A percentile compares a stretch with the other conserved stretches of the same genome.
These are phyloP conservation scores for Cokeromyces recurvatus DNA, from an alignment of 371 early-diverging fungal genomes.

Conservation along the genomic window DNA sequence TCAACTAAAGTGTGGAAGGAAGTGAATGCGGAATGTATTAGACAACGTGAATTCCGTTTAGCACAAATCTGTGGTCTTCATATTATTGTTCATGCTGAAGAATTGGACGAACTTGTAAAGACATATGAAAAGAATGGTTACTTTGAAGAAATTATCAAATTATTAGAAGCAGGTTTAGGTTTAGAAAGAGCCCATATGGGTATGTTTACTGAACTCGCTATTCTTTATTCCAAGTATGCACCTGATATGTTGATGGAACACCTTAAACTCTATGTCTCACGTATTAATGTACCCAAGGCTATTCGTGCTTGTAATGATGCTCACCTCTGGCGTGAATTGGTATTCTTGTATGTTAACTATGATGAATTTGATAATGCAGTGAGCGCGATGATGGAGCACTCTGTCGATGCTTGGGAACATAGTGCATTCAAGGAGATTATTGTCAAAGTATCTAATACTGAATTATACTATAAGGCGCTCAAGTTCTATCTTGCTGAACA, in stretches of 20 bases:
- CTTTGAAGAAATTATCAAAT: constrained; percentile 84
- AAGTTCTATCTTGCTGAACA: constrained; percentile 95
- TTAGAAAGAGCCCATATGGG: constrained; percentile 98
- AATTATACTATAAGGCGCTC: constrained; percentile 95
- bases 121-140: constrained; percentile 86
- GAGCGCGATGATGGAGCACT: constrained; percentile 89
- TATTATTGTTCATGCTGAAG: constrained; percentile 95
- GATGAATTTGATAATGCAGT: constrained; percentile 98
- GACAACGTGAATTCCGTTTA: constrained; percentile 88
- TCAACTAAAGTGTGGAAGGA: constrained; percentile 97
- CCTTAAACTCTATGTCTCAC: constrained; percentile 90
- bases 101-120: constrained; percentile 82
- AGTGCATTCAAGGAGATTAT: constrained; percentile 91
- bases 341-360: constrained; percentile 95
- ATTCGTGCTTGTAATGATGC: constrained; percentile 89
- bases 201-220: constrained; percentile 97
- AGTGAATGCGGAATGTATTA: constrained; percentile 93
- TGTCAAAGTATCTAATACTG: constrained; percentile 93
- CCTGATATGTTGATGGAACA: constrained; percentile 95
- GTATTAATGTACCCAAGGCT: constrained; percentile 98
- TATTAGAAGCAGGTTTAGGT: constrained; percentile 90
- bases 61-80: constrained; percentile 97
- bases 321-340: constrained; percentile 95
- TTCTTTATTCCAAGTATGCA: constrained; percentile 92
- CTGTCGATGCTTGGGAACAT: constrained; percentile 93